phyloP scores from a whole-genome alignment of 2,329 filamentous ascomycete genomes.

The Paraconiothyrium sp. region DNA sequence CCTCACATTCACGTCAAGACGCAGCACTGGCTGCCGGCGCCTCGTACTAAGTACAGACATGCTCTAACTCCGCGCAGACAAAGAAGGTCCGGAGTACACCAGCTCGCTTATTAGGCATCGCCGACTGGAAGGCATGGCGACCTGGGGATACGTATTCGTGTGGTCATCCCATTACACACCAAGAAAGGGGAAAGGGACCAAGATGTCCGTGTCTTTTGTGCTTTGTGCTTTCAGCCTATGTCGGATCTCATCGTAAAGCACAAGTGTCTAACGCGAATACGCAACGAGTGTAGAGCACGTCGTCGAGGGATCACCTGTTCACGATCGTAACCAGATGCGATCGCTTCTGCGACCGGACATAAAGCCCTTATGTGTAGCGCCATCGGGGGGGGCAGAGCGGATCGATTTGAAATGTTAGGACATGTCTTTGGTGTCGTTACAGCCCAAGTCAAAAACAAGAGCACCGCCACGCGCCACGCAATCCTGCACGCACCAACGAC shows the following conservation, averaged over 20 bases:
- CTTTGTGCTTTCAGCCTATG: not conserved
- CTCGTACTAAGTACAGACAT: not conserved
- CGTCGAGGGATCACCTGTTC: too few relatives aligned
- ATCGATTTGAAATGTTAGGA: not conserved
- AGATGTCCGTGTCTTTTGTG: not conserved
- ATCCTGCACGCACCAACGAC: not conserved
- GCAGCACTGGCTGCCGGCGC: too few relatives aligned
- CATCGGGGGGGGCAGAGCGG: not conserved
- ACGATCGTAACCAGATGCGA: too few relatives aligned
- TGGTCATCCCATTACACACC: not conserved
- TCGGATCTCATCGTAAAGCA: not conserved
- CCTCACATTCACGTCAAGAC: not conserved
- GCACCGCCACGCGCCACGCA: slow-evolving; percentile 22
- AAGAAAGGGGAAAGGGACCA: not conserved
- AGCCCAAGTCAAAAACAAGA: not conserved
- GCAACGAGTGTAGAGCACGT: not conserved
- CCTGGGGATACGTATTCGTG: not conserved
- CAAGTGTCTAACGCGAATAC: not conserved
- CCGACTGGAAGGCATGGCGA: not conserved
- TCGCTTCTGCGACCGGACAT: not conserved
- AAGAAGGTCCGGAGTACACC: not conserved
- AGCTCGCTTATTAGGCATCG: not conserved
- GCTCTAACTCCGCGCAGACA: not conserved
- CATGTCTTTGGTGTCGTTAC: not conserved
- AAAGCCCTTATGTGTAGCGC: not conserved